These are phyloP conservation scores for Euphorbia tirucalli DNA, from an alignment of 345 rosid genomes.

Conservation along the genomic window DNA sequence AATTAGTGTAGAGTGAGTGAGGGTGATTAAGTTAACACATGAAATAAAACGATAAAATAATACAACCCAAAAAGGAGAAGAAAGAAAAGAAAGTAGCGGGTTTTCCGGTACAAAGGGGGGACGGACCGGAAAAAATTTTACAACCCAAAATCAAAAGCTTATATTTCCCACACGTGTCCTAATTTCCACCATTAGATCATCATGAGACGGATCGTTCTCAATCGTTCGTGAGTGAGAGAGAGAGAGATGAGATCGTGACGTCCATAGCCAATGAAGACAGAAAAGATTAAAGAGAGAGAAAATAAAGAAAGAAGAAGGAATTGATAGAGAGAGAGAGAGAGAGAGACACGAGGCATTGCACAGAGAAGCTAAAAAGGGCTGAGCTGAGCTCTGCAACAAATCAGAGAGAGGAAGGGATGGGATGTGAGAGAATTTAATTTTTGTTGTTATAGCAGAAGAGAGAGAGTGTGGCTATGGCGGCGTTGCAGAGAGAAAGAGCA, in stretches of 20 bases:
- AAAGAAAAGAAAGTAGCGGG: constrained; percentile 37
- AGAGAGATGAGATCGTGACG: constrained; percentile 23
- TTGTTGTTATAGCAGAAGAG: constrained; percentile 40
- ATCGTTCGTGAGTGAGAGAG: too few relatives aligned
- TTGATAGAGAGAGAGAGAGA: constrained; percentile 18
- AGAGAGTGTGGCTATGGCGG: constrained; percentile 58
- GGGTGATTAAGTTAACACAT: not conserved
- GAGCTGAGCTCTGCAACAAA: constrained; percentile 20
- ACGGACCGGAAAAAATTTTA: not conserved
- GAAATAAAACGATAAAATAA: not conserved
- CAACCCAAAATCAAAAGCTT: not conserved
- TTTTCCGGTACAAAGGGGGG: constrained; percentile 49
- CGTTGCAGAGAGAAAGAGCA: constrained; percentile 50
- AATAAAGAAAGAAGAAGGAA: not conserved
- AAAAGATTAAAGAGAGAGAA: constrained; percentile 9
- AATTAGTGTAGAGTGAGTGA: not conserved
- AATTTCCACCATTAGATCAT: too few relatives aligned
- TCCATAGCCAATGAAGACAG: constrained; percentile 18
- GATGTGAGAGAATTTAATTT: constrained; percentile 35
- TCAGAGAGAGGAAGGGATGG: constrained; percentile 21
- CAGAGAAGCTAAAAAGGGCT: constrained; percentile 17
- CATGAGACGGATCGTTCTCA: too few relatives aligned
- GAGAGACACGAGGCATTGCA: constrained; percentile 29
- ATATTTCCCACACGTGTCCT: constrained; percentile 35
- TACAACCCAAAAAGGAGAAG: not conserved